phyloP scores from a whole-genome alignment of 2,329 filamentous ascomycete species.

The Lecanosticta acicola region DNA sequence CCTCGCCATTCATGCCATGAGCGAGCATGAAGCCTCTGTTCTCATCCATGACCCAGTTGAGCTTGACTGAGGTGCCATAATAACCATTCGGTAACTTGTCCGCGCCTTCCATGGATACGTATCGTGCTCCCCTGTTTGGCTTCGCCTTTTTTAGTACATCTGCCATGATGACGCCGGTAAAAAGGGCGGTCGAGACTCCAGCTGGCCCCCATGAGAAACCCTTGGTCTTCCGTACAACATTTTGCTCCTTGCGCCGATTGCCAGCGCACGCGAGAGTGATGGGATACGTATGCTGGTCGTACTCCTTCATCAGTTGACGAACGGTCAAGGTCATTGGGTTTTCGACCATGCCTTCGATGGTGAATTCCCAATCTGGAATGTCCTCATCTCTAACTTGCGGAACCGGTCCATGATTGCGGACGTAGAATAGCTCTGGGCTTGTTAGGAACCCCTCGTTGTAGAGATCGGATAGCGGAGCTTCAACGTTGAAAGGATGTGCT shows the following conservation, averaged over 20 bases:
- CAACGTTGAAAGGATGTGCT: conserved; percentile 84
- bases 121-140: conserved; percentile 65
- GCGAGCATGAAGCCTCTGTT: conserved; percentile 81
- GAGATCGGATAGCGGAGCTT: conserved; percentile 71
- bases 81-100: conserved; percentile 80
- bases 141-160: conserved; percentile 65
- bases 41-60: conserved; percentile 81
- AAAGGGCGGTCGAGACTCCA: conserved; percentile 79
- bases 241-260: conserved; percentile 89
- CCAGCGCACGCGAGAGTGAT: conserved; percentile 88
- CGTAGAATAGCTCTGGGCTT: conserved; percentile 81
- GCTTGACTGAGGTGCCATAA: conserved; percentile 81
- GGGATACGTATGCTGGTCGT: conserved; percentile 76
- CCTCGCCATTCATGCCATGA: conserved; percentile 84
- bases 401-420: conserved; percentile 82
- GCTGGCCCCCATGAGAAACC: conserved; percentile 92
- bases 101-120: conserved; percentile 86
- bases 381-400: conserved; percentile 67
- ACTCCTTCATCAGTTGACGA: conserved; percentile 64
- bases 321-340: conserved; percentile 68
- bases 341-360: conserved; percentile 78
- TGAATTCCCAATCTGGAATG: conserved; percentile 73
- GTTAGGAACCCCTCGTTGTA: conserved; percentile 82
- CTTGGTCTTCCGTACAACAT: conserved; percentile 81
- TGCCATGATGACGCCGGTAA: conserved; percentile 72